Base-by-base conservation (phyloP, 2,329 filamentous ascomycete genomes). In the Spiromastix sp. region DNA sequence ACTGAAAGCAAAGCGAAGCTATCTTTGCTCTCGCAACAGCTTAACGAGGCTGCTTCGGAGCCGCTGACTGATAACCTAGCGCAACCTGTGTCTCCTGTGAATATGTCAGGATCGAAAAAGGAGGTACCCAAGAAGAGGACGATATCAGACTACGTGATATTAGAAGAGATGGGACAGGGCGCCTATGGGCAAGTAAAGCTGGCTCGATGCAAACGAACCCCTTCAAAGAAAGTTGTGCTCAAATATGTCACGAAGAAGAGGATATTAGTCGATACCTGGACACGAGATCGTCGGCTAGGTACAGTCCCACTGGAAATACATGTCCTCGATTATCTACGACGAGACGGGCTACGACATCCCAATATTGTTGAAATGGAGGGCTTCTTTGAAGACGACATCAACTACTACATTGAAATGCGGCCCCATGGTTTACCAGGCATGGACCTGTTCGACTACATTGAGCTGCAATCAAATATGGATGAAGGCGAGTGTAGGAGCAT, bases 381-480 rank as follows among this genome's bases (percentile, higher is more conserved):
- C 34, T 80, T 79, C 55, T 80, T 80, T 49, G 76, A 80, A 44
- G 66, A 70, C 22, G 64, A 69, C 37, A 47, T 67, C 46, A 96
- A 98, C 54, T 98, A 98, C 63, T 98, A 98, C 60, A 98, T 98
- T 48, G 91, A 96, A 58, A 98, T 96, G 60, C 72, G 83, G 10
- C 91, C 91, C 0, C 91, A 96, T 50, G 91, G 91, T 1, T 68
- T 95, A 24, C 91, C 91, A 0, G 91, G 91, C 9, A 96, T 98
- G 87, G 91, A 98, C 57, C 71, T 98, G 2, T 98, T 98, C 52
- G 91, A 98, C 61, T 98, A 98, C 58, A 98, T 98, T 46, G 91
- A 98, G 59, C 72, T 98, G 36, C 80, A 89, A 17, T 79, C 86
- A 30, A 95, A 89, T 51, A 98, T 98, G 91, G 85, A 93, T 35